Percentiles rank a stretch among this genome's conserved stretches.
Conservation (phyloP, 177 flowering plant genomes). For the Telopea speciosissima region DNA sequence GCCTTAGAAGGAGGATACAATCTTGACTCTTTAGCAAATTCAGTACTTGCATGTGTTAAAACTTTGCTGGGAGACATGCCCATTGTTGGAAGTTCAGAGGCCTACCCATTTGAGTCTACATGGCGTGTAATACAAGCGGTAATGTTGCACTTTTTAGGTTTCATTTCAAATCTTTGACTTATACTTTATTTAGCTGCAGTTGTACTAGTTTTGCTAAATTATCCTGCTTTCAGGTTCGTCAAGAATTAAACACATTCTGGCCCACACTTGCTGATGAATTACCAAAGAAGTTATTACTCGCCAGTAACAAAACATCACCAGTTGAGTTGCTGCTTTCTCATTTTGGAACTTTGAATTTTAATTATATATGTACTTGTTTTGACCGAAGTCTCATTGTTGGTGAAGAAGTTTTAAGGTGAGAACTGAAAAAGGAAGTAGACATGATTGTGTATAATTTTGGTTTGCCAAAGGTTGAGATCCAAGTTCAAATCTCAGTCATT, state of each 20-base stretch:
- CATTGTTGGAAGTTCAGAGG: conserved; percentile 41
- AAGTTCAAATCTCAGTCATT: neutral
- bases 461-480: too few species aligned
- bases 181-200: neutral
- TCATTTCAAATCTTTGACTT: neutral
- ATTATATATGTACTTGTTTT: neutral
- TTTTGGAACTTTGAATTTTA: neutral
- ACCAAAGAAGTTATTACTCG: conserved; percentile 33
- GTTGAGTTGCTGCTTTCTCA: conserved; percentile 30
- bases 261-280: conserved; percentile 55
- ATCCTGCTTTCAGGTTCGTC: conserved; percentile 59
- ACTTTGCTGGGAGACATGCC: conserved; percentile 60
- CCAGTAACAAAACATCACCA: conserved; percentile 27
- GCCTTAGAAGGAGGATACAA: conserved; percentile 97
- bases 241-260: conserved; percentile 62
- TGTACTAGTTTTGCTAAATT: neutral
- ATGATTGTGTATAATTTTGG: neutral
- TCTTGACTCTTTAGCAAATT: conserved; percentile 73
- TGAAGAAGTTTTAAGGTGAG: neutral
- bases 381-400: neutral
- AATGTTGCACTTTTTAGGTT: conserved; percentile 12
- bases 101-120: conserved; percentile 87
- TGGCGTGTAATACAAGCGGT: conserved; percentile 87
- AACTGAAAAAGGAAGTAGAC: neutral
- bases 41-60: conserved; percentile 75